Base-by-base conservation (phyloP, 768 basidiomycete genomes). In the Naganishia vaughanmartiniae region DNA sequence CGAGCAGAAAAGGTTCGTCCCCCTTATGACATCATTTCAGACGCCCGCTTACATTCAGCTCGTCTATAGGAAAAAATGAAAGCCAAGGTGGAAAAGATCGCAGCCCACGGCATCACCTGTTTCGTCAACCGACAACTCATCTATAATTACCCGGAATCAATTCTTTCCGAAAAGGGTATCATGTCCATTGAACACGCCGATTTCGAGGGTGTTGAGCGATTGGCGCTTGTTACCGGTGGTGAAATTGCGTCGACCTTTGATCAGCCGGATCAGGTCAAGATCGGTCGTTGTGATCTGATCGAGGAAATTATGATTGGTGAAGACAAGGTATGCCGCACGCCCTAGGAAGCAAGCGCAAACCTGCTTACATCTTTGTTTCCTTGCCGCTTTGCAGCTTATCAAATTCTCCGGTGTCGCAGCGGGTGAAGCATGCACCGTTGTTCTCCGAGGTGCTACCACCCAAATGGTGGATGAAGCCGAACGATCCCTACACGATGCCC, bases 391-490 rank as follows among this genome's bases (percentile, higher is more conserved):
- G 21, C 74, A 98, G 94, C 86, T 99, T 72, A 96, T 98, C 84
- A 99, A 98, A 83, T 99, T 99, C 85, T 98, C 96, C 11, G 96
- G 96, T 53, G 95, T 99, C 51, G 93, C 94, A 15, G 93, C 95
- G 24, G 95, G 95, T 15, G 89, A 95, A 82, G 96, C 96, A 26
- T 98, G 96, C 81, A 99, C 96, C 0, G 93, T 98, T 65, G 95
- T 99, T 33, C 86, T 99, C 10, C 91, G 96, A 42, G 96, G 96
- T 17, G 96, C 94, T 46, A 98, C 96, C 26, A 90, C 89, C 72
- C 96, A 99, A 80, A 99, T 99, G 95, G 90, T 99, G 30, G 96
- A 98, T 76, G 96, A 99, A 81, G 96, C 96, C 1, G 96, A 98
- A 77, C 89, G 96, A 14, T 98, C 95, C 0, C 84, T 99, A 54